phyloP scores from a whole-genome alignment of 495 filamentous ascomycete species.

The Hypoxylon crocopeplum region DNA sequence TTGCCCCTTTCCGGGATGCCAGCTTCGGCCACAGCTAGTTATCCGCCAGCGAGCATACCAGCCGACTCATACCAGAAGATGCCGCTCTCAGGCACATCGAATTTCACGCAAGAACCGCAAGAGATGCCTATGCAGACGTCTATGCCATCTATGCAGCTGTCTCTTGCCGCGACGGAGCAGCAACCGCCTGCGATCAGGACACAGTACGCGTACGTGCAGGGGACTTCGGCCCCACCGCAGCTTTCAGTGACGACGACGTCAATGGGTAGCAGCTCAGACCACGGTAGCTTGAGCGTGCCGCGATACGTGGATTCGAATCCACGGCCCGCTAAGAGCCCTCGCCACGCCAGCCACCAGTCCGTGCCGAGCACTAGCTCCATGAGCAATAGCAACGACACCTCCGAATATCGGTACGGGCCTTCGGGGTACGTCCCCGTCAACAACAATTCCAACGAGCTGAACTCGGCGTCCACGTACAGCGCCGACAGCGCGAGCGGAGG shows the following conservation, averaged over 20 bases:
- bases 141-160: conserved; percentile 58
- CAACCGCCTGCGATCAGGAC: conserved; percentile 52
- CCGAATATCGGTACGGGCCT: conserved; percentile 58
- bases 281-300: conserved; percentile 51
- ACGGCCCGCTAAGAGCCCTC: conserved; percentile 60
- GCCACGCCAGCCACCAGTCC: conserved; percentile 58
- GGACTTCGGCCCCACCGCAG: conserved; percentile 50
- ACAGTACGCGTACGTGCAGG: conserved; percentile 57
- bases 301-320: conserved; percentile 61
- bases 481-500: conserved; percentile 32
- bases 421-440: conserved; percentile 38
- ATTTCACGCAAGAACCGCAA: conserved; percentile 55
- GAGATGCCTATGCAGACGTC: conserved; percentile 57
- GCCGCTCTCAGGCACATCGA: conserved; percentile 50
- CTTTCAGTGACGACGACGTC: conserved; percentile 51
- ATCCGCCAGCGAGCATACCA: conserved; percentile 52
- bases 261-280: conserved; percentile 38
- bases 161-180: conserved; percentile 49
- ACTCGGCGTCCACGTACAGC: conserved; percentile 43
- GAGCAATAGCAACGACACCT: conserved; percentile 50
- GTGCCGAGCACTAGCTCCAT: conserved; percentile 50
- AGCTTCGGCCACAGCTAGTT: conserved; percentile 46
- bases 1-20: conserved; percentile 47
- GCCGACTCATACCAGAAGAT: conserved; percentile 56
- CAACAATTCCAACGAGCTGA: conserved; percentile 42